Evolutionary conservation across 2,329 filamentous ascomycete genomes (phyloP).

Genomic region (Xylaria sp.): DNA sequence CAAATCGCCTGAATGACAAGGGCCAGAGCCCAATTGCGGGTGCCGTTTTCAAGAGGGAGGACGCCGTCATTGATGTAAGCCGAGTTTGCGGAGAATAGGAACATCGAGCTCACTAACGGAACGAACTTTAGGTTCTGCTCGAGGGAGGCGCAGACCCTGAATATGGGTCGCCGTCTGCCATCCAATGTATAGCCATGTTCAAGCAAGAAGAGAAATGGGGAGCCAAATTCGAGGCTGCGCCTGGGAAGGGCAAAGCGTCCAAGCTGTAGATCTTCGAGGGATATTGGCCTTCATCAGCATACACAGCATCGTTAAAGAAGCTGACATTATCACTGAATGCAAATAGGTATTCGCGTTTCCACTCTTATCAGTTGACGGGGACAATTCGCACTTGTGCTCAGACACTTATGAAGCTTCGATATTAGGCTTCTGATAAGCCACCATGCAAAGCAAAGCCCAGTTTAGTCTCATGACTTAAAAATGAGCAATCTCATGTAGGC

Average conservation of each 20-base stretch:
- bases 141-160: conserved; percentile 61
- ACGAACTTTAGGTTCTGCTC: conserved; percentile 48
- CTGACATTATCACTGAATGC: no score
- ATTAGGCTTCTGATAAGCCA: background rate
- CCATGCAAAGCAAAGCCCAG: background rate
- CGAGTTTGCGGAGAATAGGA: background rate
- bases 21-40: conserved; percentile 73
- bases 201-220: conserved; percentile 58
- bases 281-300: no score
- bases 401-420: background rate
- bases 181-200: conserved; percentile 57
- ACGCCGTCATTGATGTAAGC: conserved; percentile 63
- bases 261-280: background rate
- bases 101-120: conserved; percentile 4
- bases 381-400: no score
- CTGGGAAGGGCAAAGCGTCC: conserved; percentile 52
- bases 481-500: background rate
- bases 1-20: conserved; percentile 70
- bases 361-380: no score
- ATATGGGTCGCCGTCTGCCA: conserved; percentile 55
- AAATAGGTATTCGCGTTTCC: no score
- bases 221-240: conserved; percentile 54
- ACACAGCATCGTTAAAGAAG: no score
- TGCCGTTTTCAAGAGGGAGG: conserved; percentile 74
- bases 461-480: background rate